Evolutionary conservation across 331 rosid species (phyloP).

Genomic region (Malus hybrid): DNA sequence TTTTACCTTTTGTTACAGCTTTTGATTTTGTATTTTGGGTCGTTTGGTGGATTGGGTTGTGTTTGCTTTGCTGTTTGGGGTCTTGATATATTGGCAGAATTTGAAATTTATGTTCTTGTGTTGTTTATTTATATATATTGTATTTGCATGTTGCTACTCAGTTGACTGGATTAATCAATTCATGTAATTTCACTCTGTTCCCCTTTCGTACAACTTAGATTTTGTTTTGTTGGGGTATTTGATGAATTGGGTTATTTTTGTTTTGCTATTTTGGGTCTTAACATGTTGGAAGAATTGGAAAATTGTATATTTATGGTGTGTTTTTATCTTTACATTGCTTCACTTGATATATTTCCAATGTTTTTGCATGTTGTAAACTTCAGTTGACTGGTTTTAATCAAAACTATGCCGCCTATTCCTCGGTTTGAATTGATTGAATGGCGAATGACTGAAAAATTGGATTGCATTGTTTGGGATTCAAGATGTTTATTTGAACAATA

Average conservation of each 20-base stretch:
- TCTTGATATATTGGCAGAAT: neutral
- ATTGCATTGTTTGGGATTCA: neutral
- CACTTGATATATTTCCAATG: neutral
- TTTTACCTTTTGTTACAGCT: neutral
- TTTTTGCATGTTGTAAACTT: neutral
- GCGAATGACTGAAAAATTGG: neutral
- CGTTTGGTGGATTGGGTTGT: neutral
- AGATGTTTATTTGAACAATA: neutral
- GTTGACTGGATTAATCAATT: neutral
- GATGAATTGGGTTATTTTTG: neutral
- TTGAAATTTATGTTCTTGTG: neutral
- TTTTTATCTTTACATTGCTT: neutral
- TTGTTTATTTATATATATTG: neutral
- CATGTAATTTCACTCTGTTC: slow-evolving; percentile 20
- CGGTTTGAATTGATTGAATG: neutral
- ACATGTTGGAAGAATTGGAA: neutral
- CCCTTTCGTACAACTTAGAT: neutral
- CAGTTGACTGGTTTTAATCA: neutral
- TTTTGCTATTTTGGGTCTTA: neutral
- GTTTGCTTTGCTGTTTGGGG: neutral
- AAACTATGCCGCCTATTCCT: too few relatives aligned
- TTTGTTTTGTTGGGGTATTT: neutral
- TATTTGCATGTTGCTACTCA: neutral
- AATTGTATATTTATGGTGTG: neutral
- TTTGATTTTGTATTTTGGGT: neutral